Conservation (phyloP, 305 asterid species). For the Plantago coronopus region DNA sequence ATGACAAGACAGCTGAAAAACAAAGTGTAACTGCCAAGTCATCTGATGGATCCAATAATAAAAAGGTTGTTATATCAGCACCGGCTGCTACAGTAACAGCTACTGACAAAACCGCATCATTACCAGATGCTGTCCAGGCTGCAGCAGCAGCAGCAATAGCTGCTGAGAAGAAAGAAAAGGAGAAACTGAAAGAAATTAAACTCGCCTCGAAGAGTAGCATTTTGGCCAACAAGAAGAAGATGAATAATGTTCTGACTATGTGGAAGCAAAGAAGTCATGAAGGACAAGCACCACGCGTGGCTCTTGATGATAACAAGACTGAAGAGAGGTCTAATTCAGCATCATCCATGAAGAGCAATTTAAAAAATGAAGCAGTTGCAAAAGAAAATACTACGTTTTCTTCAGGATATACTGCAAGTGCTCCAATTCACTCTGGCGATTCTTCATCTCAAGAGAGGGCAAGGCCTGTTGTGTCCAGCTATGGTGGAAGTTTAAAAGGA, state of each 20-base stretch:
- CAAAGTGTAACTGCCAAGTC: slow-evolving; percentile 48
- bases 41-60: slow-evolving; percentile 51
- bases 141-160: slow-evolving; percentile 97
- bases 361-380: slow-evolving; percentile 39
- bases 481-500: slow-evolving; percentile 75
- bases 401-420: slow-evolving; percentile 36
- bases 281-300: slow-evolving; percentile 88
- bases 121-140: slow-evolving; percentile 95
- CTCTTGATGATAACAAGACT: slow-evolving; percentile 57
- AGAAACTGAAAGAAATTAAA: slow-evolving; percentile 73
- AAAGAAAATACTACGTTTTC: slow-evolving; percentile 40
- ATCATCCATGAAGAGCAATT: slow-evolving; percentile 51
- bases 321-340: slow-evolving; percentile 57
- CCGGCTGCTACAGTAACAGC: slow-evolving; percentile 80
- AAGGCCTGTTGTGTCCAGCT: slow-evolving; percentile 42
- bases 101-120: slow-evolving; percentile 72
- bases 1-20: slow-evolving; percentile 59
- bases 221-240: slow-evolving; percentile 93
- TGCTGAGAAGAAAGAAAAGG: slow-evolving; percentile 98
- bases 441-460: slow-evolving; percentile 60
- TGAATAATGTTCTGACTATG: slow-evolving; percentile 88
- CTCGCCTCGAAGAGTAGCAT: slow-evolving; percentile 94
- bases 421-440: slow-evolving; percentile 38
- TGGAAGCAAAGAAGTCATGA: slow-evolving; percentile 99
- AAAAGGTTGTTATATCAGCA: slow-evolving; percentile 85